A percentile compares a stretch with the other conserved stretches of the same genome.
Conservation (phyloP, 805 yeast species). For the Cyberlindnera veronae region DNA sequence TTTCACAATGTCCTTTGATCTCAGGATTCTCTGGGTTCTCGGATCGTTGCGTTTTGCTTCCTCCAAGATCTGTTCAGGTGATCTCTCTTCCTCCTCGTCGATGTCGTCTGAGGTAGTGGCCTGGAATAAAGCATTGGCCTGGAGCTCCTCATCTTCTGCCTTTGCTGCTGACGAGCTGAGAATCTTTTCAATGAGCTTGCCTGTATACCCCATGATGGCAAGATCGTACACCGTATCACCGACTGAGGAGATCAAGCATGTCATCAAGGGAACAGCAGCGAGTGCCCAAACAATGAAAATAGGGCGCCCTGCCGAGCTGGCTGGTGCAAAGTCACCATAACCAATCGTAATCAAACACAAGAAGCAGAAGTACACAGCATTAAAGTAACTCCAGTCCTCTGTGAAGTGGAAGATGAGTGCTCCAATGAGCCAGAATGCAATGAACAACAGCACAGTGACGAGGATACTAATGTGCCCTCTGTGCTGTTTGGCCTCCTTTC, state of each 20-base stretch:
- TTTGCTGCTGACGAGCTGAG: constrained; percentile 6
- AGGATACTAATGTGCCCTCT: constrained; percentile 38
- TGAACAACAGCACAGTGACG: constrained; percentile 41
- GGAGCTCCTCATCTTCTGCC: constrained; percentile 1
- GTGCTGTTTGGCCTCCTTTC: constrained; percentile 35
- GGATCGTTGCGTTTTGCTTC: constrained; percentile 4
- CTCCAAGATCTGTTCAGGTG: constrained; percentile 17
- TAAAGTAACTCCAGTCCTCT: constrained; percentile 72
- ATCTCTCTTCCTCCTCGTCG: constrained; percentile 14
- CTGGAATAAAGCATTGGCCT: not conserved
- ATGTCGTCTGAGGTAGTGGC: constrained; percentile 2
- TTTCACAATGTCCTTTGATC: constrained; percentile 18
- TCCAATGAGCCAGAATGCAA: constrained; percentile 69
- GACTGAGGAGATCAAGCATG: constrained; percentile 66
- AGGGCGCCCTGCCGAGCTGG: constrained; percentile 59
- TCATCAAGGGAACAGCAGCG: constrained; percentile 83
- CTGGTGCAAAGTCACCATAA: constrained; percentile 74
- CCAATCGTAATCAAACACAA: constrained; percentile 79
- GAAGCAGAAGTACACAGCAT: constrained; percentile 72
- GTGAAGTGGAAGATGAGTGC: constrained; percentile 55
- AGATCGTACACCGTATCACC: constrained; percentile 54
- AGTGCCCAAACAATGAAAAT: constrained; percentile 80
- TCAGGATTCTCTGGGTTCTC: constrained; percentile 2
- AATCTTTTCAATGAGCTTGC: constrained; percentile 3
- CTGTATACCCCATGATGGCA: constrained; percentile 22